A percentile compares a stretch with the other conserved stretches of the same genome.
Evolutionary conservation across 2,329 filamentous ascomycete genomes (phyloP).

Genomic region (Fusarium decemcellulare): DNA sequence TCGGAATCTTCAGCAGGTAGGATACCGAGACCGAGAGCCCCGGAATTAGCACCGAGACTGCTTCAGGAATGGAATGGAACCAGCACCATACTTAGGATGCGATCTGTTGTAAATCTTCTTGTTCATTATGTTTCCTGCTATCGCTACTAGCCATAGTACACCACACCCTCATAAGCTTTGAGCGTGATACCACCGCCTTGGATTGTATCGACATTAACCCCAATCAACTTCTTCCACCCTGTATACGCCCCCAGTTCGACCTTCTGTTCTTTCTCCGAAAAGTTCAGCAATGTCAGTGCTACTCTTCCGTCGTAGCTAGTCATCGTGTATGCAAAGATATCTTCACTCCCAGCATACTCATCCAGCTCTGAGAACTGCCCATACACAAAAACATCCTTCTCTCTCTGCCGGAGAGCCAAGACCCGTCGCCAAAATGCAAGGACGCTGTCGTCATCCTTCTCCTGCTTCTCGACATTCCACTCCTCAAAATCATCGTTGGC

Average conservation of each 20-base stretch:
- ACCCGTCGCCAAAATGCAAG: constrained; percentile 36
- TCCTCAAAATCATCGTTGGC: constrained; percentile 41
- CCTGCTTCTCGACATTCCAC: constrained; percentile 39
- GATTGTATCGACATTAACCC: accelerated
- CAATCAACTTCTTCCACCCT: constrained; percentile 19
- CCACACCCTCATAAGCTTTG: constrained; percentile 1
- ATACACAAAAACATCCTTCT: constrained; percentile 43
- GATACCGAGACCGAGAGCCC: no score
- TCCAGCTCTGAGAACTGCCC: constrained; percentile 21
- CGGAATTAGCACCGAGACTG: no score
- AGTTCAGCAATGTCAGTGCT: constrained; percentile 43
- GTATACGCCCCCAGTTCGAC: constrained; percentile 1
- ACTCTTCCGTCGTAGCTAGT: constrained; percentile 23
- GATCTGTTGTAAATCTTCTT: no score
- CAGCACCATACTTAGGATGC: no score
- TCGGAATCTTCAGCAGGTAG: no score
- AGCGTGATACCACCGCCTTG: background rate
- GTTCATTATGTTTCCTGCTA: no score
- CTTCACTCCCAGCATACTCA: constrained; percentile 26
- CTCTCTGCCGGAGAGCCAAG: constrained; percentile 24
- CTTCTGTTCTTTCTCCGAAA: constrained; percentile 8
- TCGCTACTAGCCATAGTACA: constrained; percentile 5
- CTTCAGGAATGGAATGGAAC: no score
- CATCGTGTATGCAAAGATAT: constrained; percentile 43
- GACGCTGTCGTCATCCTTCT: constrained; percentile 26